Evolutionary conservation across 768 basidiomycete genomes (phyloP).

Genomic region (Boletellus ananas): DNA sequence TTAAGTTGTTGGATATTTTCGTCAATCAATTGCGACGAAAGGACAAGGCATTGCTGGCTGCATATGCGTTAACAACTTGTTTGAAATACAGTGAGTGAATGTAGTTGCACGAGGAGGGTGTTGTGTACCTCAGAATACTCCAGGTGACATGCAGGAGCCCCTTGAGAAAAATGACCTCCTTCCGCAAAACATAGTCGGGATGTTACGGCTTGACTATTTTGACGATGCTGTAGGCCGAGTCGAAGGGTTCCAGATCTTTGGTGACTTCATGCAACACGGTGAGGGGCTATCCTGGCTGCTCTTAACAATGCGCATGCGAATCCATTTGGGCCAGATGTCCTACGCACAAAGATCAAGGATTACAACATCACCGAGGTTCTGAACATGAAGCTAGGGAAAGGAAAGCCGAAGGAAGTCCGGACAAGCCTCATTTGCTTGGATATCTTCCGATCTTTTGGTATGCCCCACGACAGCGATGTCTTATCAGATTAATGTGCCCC

Average conservation of each 20-base stretch:
- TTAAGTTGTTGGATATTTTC: conserved; percentile 7
- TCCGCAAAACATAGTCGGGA: conserved; percentile 18
- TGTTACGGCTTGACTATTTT: conserved; percentile 23
- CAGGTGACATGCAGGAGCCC: conserved; percentile 14
- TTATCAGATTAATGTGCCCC: not conserved
- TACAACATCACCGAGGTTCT: conserved; percentile 18
- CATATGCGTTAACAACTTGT: conserved; percentile 19
- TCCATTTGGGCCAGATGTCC: conserved; percentile 1
- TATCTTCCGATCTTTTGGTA: conserved; percentile 20
- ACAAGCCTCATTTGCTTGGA: conserved; percentile 25
- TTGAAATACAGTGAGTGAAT: conserved; percentile 14
- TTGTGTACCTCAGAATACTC: not conserved
- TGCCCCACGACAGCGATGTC: not conserved
- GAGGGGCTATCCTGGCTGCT: not conserved
- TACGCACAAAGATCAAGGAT: conserved; percentile 10
- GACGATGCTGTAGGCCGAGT: conserved; percentile 22
- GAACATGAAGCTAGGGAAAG: conserved; percentile 13
- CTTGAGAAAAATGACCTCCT: conserved; percentile 7
- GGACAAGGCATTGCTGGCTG: conserved; percentile 17
- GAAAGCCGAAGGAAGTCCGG: conserved; percentile 11
- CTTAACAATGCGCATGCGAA: conserved; percentile 1
- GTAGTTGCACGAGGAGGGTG: not conserved
- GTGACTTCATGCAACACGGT: conserved; percentile 20
- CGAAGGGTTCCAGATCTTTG: conserved; percentile 25
- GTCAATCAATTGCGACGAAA: conserved; percentile 15